Conservation (phyloP, 1,284 basidiomycete species). For the Gastroboletus turbinatus region DNA sequence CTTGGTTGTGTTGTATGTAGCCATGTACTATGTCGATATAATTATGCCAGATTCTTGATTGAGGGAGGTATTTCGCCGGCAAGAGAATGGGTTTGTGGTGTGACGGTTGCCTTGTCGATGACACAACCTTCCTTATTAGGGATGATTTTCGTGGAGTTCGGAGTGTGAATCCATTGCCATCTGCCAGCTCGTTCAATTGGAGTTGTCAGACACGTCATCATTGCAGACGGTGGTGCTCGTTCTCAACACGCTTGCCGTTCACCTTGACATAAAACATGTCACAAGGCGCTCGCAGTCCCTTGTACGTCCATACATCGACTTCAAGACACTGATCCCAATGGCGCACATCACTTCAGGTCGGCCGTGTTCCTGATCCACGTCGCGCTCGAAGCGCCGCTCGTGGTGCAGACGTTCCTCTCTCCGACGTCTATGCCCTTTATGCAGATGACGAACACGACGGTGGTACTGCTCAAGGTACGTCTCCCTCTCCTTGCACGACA, state of each 20-base stretch:
- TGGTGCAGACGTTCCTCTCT: slow-evolving; percentile 69
- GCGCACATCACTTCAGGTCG: slow-evolving; percentile 38
- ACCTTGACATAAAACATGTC: slow-evolving; percentile 20
- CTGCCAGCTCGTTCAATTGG: too few species aligned
- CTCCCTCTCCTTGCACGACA: background rate
- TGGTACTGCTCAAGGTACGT: slow-evolving; percentile 70
- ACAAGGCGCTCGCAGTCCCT: slow-evolving; percentile 33
- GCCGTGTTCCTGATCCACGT: slow-evolving; percentile 74
- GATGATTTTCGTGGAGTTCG: slow-evolving; percentile 28
- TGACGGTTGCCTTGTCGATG: background rate
- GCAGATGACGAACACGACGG: slow-evolving; percentile 76
- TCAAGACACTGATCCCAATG: background rate
- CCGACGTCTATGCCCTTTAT: slow-evolving; percentile 67
- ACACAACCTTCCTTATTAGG: slow-evolving; percentile 13
- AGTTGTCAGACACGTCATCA: background rate
- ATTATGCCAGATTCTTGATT: slow-evolving; percentile 8
- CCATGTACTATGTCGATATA: slow-evolving; percentile 16
- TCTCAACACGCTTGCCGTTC: background rate
- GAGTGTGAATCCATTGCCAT: slow-evolving; percentile 24
- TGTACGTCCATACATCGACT: slow-evolving; percentile 28
- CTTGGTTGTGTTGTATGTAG: slow-evolving; percentile 4
- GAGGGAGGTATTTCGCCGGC: background rate
- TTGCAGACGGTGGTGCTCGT: background rate
- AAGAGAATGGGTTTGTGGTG: background rate
- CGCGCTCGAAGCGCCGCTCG: slow-evolving; percentile 72